Evolutionary conservation across 768 basidiomycete species (phyloP), one percentile per base, ranked within the genome.

Genomic region (Baorangia bicolor): DNA sequence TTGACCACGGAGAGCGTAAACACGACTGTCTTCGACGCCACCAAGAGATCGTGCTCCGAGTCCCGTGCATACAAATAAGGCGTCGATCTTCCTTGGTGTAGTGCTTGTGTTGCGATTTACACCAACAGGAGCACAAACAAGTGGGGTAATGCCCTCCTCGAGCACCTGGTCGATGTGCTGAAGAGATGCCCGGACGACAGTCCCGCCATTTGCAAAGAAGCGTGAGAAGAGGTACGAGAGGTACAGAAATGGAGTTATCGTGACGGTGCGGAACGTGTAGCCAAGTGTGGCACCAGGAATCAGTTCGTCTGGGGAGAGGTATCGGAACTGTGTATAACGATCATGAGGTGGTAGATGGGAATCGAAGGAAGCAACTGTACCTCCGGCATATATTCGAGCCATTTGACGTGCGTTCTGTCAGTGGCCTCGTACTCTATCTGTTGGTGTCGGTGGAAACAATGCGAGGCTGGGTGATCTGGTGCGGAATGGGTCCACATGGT

Each of bases 401-500:
- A 62, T 60, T 57, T 55, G 42, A 25, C 58, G 35, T 51, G 53
- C 38, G 18, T 72, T 70, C 52, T 49, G 58, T 31, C 68, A 64
- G 23, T 72, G 69, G 34, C 70, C 68, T 77, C 82, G 63, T 82
- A 83, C 60, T 86, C 82, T 1, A 78, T 82, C 57, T 90, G 84
- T 0, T 68, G 71, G 10, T 85, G 67, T 20, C 86, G 80, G 40
- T 84, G 69, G 73, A 90, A 88, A 61, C 80, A 85, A 33, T 77
- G 75, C 63, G 87, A 84, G 1, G 85, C 78, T 28, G 76, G 75
- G 5, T 51, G 39, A 10, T 38, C 37, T 23, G 82, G 80, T 12
- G 75, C 78, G 0, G 88, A 89, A 54, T 90, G 72, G 51, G 81
- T 76, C 85, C 86, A 89, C 79, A 92, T 81, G 16, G 73, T 73